phyloP scores from a whole-genome alignment of 208 protist genomes.

The Leptomonas seymouri region DNA sequence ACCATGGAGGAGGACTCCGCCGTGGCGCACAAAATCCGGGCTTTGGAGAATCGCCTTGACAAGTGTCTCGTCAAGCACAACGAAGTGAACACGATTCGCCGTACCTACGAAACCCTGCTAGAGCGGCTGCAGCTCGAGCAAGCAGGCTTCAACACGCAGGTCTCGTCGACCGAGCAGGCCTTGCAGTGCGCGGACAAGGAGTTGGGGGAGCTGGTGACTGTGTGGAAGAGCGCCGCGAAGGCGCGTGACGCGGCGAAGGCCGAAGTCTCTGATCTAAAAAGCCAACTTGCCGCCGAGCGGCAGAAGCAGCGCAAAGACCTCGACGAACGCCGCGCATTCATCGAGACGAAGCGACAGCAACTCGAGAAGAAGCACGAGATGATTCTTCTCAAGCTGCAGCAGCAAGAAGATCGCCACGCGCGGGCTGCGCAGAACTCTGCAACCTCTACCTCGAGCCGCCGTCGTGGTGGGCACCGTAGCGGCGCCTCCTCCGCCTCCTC shows the following conservation, averaged over 20 bases:
- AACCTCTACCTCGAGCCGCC: slow-evolving; percentile 2
- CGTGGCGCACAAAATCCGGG: slow-evolving; percentile 92
- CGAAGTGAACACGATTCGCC: slow-evolving; percentile 93
- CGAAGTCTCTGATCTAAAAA: slow-evolving; percentile 79
- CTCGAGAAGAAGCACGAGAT: slow-evolving; percentile 64
- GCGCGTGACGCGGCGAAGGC: slow-evolving; percentile 80
- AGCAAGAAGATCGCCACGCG: slow-evolving; percentile 75
- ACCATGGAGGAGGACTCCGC: slow-evolving; percentile 71
- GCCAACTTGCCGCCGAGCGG: slow-evolving; percentile 71
- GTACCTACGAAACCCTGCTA: slow-evolving; percentile 96
- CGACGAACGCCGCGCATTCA: slow-evolving; percentile 79
- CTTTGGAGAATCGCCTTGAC: slow-evolving; percentile 95
- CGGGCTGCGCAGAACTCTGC: slow-evolving; percentile 24
- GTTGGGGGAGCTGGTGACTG: slow-evolving; percentile 85
- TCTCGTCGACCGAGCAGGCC: slow-evolving; percentile 88
- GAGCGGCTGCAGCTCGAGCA: slow-evolving; percentile 94
- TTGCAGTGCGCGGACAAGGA: slow-evolving; percentile 91
- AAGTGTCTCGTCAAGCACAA: slow-evolving; percentile 98
- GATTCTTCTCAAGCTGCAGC: slow-evolving; percentile 64
- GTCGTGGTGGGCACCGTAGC: slow-evolving; percentile 29
- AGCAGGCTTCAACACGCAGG: slow-evolving; percentile 90
- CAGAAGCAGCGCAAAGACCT: slow-evolving; percentile 85
- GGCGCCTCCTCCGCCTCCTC: slow-evolving; percentile 27
- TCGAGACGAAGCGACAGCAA: slow-evolving; percentile 76
- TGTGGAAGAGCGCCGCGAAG: slow-evolving; percentile 85